Conservation (phyloP, 306 rosid species). For the Sechiopsis laciniata region DNA sequence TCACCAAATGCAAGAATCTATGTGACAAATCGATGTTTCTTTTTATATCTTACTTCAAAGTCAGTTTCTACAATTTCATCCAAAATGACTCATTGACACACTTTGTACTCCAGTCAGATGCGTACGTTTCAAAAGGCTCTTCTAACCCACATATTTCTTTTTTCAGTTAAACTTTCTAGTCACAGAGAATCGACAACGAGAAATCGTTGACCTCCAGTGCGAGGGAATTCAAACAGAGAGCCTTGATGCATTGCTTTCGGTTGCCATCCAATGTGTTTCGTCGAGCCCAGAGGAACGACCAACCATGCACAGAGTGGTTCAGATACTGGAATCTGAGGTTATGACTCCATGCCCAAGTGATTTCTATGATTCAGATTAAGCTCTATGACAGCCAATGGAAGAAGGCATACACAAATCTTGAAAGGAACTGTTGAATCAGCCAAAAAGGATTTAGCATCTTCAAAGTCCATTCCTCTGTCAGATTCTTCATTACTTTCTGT, state of each 20-base stretch:
- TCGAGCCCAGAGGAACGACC: conserved; percentile 89
- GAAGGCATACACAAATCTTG: conserved; percentile 6
- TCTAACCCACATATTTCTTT: conserved; percentile 8
- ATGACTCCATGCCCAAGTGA: conserved; percentile 98
- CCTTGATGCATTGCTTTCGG: conserved; percentile 77
- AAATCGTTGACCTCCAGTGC: conserved; percentile 70
- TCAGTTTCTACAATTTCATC: no score
- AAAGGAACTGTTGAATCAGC: neutral
- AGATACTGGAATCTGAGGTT: conserved; percentile 89
- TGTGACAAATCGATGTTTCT: neutral
- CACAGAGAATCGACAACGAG: conserved; percentile 71
- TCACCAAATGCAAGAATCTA: neutral
- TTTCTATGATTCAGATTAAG: conserved; percentile 79
- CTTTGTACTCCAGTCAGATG: neutral
- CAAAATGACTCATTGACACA: no score
- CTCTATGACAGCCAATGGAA: neutral
- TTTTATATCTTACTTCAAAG: neutral
- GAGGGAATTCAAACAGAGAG: conserved; percentile 82
- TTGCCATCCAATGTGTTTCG: conserved; percentile 85
- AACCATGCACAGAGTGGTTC: conserved; percentile 93
- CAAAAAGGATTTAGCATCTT: neutral
- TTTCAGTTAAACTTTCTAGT: conserved; percentile 86
- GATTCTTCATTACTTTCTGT: conserved; percentile 1
- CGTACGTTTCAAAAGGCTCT: conserved; percentile 4
- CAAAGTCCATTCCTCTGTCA: neutral